phyloP scores from a whole-genome alignment of 495 filamentous ascomycete genomes.

The Penicillium steckii region DNA sequence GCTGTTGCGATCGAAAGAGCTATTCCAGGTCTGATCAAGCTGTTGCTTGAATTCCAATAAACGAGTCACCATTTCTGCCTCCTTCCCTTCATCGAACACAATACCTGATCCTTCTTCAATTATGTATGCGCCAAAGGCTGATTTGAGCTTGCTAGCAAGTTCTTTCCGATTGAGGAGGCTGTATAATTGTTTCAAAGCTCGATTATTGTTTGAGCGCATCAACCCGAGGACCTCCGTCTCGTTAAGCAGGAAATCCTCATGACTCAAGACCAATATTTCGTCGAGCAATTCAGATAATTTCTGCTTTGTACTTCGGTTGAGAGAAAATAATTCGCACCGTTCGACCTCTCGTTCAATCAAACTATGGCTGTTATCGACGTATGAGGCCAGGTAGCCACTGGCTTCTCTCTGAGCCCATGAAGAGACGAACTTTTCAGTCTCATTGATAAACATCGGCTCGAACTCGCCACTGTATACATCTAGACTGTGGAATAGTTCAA shows the following conservation, averaged over 20 bases:
- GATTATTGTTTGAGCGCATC: conserved; percentile 61
- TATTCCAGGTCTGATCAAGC: conserved; percentile 69
- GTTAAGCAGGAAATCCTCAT: conserved; percentile 60
- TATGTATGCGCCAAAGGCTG: conserved; percentile 77
- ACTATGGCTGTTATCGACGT: conserved; percentile 62
- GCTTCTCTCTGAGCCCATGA: conserved; percentile 64
- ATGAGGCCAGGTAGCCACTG: conserved; percentile 59
- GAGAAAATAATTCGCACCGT: conserved; percentile 73
- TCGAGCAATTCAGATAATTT: conserved; percentile 71
- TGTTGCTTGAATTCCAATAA: conserved; percentile 79
- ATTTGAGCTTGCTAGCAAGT: conserved; percentile 62
- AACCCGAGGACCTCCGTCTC: conserved; percentile 63
- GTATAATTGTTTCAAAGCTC: conserved; percentile 74
- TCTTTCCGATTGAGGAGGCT: conserved; percentile 63
- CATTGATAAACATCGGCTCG: conserved; percentile 67
- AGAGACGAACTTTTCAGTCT: conserved; percentile 63
- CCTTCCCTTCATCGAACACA: conserved; percentile 72
- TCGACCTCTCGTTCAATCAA: conserved; percentile 68
- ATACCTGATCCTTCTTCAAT: conserved; percentile 71
- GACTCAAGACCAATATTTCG: conserved; percentile 58
- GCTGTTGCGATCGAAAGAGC: conserved; percentile 72
- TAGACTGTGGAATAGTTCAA: conserved; percentile 78
- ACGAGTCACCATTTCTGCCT: conserved; percentile 82
- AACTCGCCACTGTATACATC: conserved; percentile 75
- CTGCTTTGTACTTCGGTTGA: conserved; percentile 79